A percentile compares a stretch with the other conserved stretches of the same genome.
These are phyloP conservation scores for Annulohypoxylon stygium DNA, from an alignment of 495 filamentous ascomycete genomes.

Conservation along the genomic window DNA sequence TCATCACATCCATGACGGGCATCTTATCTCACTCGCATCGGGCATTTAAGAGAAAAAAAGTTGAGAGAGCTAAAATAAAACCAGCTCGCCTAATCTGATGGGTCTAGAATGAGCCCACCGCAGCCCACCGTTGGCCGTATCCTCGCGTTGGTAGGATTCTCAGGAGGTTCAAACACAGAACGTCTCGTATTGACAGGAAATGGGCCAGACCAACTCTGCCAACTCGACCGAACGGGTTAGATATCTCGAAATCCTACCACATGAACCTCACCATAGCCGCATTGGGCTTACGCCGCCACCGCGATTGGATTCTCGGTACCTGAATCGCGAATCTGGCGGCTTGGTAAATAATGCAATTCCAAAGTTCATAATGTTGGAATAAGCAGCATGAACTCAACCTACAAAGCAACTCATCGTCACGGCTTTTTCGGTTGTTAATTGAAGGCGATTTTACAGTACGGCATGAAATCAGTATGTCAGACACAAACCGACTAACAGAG, in stretches of 20 bases:
- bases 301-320: background rate
- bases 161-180: slow-evolving; percentile 35
- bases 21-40: slow-evolving; percentile 21
- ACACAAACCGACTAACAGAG: background rate
- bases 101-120: slow-evolving; percentile 36
- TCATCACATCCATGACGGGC: slow-evolving; percentile 27
- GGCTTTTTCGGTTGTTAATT: background rate
- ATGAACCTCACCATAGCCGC: slow-evolving; percentile 14
- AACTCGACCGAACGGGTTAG: slow-evolving; percentile 32
- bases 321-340: slow-evolving; percentile 7
- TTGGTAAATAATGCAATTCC: slow-evolving; percentile 14
- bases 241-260: slow-evolving; percentile 15
- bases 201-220: slow-evolving; percentile 5
- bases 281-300: background rate
- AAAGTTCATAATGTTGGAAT: background rate
- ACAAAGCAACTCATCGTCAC: background rate
- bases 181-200: slow-evolving; percentile 39
- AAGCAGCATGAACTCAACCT: background rate
- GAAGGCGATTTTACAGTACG: background rate
- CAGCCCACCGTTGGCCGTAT: slow-evolving; percentile 8
- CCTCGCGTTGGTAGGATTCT: slow-evolving; percentile 33
- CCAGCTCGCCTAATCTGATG: slow-evolving; percentile 24
- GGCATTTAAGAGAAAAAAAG: slow-evolving; percentile 23
- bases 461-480: background rate
- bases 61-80: slow-evolving; percentile 1